Conservation (phyloP, 2,329 filamentous ascomycete genomes). For the Ophiosphaerella narmari region DNA sequence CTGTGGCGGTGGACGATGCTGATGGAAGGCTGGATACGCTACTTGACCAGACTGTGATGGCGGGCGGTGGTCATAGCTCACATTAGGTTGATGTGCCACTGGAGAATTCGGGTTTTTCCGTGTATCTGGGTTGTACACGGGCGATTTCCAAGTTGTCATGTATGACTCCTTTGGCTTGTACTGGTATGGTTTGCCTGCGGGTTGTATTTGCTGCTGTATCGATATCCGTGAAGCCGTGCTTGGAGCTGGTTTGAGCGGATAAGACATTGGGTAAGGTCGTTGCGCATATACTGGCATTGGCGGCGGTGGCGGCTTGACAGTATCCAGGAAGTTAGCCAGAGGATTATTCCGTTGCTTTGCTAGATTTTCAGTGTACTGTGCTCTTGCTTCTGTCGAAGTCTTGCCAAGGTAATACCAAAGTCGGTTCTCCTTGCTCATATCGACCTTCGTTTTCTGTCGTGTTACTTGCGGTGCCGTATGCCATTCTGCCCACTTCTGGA, state of each 20-base stretch:
- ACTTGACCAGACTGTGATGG: conserved; percentile 27
- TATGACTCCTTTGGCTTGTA: conserved; percentile 41
- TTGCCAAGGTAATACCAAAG: conserved; percentile 89
- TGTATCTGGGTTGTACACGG: conserved; percentile 40
- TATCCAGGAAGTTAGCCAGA: conserved; percentile 74
- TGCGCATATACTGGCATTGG: conserved; percentile 36
- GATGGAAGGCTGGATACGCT: conserved; percentile 22
- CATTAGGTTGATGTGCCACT: conserved; percentile 45
- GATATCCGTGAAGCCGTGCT: conserved; percentile 37
- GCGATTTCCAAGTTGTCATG: conserved; percentile 31
- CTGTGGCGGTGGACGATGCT: conserved; percentile 22
- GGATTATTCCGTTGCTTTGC: conserved; percentile 65
- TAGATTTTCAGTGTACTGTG: conserved; percentile 86
- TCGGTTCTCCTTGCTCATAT: conserved; percentile 73
- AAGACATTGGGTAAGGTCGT: conserved; percentile 46
- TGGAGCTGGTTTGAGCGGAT: conserved; percentile 51
- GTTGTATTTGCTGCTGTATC: conserved; percentile 32
- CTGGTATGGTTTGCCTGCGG: conserved; percentile 30
- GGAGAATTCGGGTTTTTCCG: conserved; percentile 45
- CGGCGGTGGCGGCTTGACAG: conserved; percentile 55
- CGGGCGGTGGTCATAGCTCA: conserved; percentile 40
- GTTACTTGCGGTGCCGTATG: conserved; percentile 55
- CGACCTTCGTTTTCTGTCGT: conserved; percentile 66
- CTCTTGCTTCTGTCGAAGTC: conserved; percentile 84
- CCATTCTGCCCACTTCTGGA: conserved; percentile 69